These are phyloP conservation scores for Eucalyptus polybractea DNA, from an alignment of 345 rosid genomes.

Conservation along the genomic window DNA sequence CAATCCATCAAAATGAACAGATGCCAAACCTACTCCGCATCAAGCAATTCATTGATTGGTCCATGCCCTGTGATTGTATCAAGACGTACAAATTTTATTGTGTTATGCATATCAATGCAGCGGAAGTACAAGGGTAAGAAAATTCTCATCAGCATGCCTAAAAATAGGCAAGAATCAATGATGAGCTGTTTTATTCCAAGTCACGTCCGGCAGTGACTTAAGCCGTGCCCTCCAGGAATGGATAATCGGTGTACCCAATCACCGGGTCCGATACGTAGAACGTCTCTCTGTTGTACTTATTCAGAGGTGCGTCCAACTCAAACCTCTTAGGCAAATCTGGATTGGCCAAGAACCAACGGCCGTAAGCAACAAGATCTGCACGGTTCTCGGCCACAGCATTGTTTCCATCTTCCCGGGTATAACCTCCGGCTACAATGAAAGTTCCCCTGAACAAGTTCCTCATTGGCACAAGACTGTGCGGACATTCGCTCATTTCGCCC, in stretches of 20 bases:
- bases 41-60: background rate
- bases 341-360: slow-evolving; percentile 51
- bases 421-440: slow-evolving; percentile 57
- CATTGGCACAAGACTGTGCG: slow-evolving; percentile 35
- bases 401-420: slow-evolving; percentile 34
- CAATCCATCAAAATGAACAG: background rate
- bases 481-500: slow-evolving; percentile 6
- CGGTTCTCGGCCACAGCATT: slow-evolving; percentile 24
- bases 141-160: background rate
- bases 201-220: background rate
- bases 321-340: slow-evolving; percentile 69
- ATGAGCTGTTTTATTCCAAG: background rate
- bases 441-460: slow-evolving; percentile 58
- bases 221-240: slow-evolving; percentile 26
- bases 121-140: background rate
- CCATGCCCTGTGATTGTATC: background rate
- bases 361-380: slow-evolving; percentile 50
- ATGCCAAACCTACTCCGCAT: background rate
- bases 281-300: slow-evolving; percentile 32
- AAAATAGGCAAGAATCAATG: background rate
- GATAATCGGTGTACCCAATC: slow-evolving; percentile 64
- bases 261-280: slow-evolving; percentile 39
- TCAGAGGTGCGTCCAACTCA: slow-evolving; percentile 39
- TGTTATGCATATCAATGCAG: background rate
- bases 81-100: background rate